Conservation (phyloP, 2,329 filamentous ascomycete species). For the Rhytidhysteron rufulum region DNA sequence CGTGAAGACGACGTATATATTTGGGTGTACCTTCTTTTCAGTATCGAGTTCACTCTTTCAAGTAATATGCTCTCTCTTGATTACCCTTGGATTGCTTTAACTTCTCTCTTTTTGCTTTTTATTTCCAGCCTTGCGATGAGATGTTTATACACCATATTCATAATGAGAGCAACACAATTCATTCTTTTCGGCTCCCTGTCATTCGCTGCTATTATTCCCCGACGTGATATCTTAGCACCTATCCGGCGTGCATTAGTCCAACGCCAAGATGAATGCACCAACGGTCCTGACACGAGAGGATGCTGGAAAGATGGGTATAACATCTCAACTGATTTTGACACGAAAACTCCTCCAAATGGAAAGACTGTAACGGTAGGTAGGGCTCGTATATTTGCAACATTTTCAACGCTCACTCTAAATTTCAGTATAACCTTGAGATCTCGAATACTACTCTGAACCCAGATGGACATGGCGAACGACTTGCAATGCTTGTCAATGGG, state of each 20-base stretch:
- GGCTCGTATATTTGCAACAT: too few species aligned
- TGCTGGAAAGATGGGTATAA: constrained; percentile 44
- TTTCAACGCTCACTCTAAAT: too few species aligned
- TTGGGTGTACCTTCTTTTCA: too few species aligned
- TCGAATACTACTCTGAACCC: constrained; percentile 40
- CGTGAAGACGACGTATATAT: too few species aligned
- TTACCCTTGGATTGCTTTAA: not conserved
- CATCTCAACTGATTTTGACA: constrained; percentile 44
- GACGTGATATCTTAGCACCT: constrained; percentile 7
- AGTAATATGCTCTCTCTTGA: too few species aligned
- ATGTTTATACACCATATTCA: constrained; percentile 25
- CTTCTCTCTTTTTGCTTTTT: not conserved
- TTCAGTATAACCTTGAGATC: constrained; percentile 38
- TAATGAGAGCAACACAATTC: constrained; percentile 19
- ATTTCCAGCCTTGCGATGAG: not conserved
- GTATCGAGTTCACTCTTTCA: too few species aligned
- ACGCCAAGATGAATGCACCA: constrained; percentile 34
- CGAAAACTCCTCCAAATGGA: constrained; percentile 40
- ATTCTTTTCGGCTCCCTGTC: constrained; percentile 23
- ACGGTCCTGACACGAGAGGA: constrained; percentile 35
- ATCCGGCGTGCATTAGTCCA: constrained; percentile 17
- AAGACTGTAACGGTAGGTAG: constrained; percentile 25
- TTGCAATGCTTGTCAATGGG: constrained; percentile 45
- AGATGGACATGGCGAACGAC: constrained; percentile 34
- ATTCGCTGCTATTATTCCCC: constrained; percentile 20